Conservation (phyloP, 2,329 filamentous ascomycete genomes). For the Verticillium nonalfalfae region DNA sequence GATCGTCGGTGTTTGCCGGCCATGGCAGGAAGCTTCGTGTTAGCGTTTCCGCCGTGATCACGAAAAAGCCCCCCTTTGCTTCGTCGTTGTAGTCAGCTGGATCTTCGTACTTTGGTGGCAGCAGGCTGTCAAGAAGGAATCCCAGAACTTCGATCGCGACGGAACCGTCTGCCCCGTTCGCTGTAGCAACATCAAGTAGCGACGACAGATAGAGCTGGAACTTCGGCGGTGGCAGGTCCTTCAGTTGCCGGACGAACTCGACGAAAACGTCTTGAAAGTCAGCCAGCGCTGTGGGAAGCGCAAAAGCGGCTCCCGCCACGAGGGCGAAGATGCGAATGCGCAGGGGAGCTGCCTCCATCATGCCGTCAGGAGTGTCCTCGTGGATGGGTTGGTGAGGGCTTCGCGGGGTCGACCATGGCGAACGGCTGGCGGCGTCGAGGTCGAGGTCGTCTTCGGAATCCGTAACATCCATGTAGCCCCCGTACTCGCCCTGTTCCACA, state of each 20-base stretch:
- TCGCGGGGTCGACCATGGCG: not conserved
- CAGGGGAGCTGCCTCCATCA: constrained; percentile 50
- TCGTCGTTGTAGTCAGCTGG: constrained; percentile 32
- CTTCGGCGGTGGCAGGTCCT: constrained; percentile 48
- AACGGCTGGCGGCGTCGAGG: constrained; percentile 8
- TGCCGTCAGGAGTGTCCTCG: constrained; percentile 28
- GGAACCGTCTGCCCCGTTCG: constrained; percentile 3
- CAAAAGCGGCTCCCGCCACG: constrained; percentile 37
- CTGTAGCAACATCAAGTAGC: constrained; percentile 2
- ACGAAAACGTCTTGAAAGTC: constrained; percentile 51
- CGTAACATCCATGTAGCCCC: constrained; percentile 39
- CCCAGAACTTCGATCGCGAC: constrained; percentile 14
- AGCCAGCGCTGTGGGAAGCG: constrained; percentile 33
- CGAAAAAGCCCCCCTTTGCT: constrained; percentile 21
- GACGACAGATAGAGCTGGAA: constrained; percentile 48
- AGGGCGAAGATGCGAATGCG: constrained; percentile 59
- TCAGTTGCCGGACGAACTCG: constrained; percentile 48
- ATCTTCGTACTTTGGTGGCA: constrained; percentile 31
- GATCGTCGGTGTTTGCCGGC: constrained; percentile 52
- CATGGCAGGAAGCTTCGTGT: constrained; percentile 58
- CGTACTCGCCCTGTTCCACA: constrained; percentile 53
- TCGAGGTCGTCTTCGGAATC: constrained; percentile 12
- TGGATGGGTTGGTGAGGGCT: constrained; percentile 8
- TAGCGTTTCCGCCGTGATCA: constrained; percentile 38
- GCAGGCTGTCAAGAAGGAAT: constrained; percentile 35